These are phyloP conservation scores for Dovyalis caffra DNA, from an alignment of 345 rosid genomes.

Conservation along the genomic window DNA sequence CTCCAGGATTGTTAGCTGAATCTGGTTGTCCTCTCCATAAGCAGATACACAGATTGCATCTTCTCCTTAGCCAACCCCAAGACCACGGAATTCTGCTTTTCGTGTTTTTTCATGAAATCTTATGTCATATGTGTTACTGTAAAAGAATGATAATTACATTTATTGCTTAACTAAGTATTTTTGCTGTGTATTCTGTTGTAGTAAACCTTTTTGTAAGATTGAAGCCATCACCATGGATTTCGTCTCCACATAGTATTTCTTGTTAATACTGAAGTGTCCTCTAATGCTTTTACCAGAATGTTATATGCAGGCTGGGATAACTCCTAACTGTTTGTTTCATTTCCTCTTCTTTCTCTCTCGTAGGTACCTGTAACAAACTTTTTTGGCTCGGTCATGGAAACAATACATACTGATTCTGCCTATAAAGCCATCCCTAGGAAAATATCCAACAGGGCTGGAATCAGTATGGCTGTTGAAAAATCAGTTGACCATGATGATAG, in stretches of 20 bases:
- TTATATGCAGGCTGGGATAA: background rate
- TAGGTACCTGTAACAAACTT: slow-evolving; percentile 94
- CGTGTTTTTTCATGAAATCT: background rate
- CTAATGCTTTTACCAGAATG: background rate
- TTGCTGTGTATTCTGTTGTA: background rate
- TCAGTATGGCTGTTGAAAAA: slow-evolving; percentile 30
- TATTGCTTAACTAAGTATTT: background rate
- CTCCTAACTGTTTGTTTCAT: background rate
- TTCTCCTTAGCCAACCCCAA: background rate
- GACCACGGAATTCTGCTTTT: background rate
- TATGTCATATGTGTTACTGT: background rate
- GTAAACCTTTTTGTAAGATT: background rate
- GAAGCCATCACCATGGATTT: background rate
- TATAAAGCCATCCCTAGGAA: slow-evolving; percentile 44
- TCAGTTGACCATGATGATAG: slow-evolving; percentile 25
- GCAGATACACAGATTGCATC: background rate
- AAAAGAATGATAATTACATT: background rate
- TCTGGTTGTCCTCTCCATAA: background rate
- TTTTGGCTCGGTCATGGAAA: slow-evolving; percentile 98
- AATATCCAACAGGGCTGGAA: slow-evolving; percentile 27
- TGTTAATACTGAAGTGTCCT: background rate
- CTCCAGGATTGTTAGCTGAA: background rate
- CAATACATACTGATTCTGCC: slow-evolving; percentile 73
- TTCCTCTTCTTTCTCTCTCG: slow-evolving; percentile 20
- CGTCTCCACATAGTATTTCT: background rate